Evolutionary conservation across 2,329 filamentous ascomycete genomes (phyloP).

Genomic region (Onygenales sp.): DNA sequence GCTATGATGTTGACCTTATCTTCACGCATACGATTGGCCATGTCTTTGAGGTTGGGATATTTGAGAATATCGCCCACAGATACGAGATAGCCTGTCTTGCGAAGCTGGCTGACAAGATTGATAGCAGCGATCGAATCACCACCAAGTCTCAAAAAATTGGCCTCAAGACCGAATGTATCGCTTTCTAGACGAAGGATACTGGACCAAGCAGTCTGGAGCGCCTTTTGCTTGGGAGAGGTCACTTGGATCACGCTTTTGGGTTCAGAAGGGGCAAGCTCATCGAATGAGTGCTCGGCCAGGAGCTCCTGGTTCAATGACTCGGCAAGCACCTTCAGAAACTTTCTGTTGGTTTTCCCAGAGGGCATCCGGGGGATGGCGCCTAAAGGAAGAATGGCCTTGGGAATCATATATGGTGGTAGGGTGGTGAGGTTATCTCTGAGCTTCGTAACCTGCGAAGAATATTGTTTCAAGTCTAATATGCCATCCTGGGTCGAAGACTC

Average conservation of each 20-base stretch:
- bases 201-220: background rate
- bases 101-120: conserved; percentile 9
- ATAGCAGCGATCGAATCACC: conserved; percentile 15
- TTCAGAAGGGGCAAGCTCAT: conserved; percentile 38
- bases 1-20: background rate
- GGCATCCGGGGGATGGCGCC: background rate
- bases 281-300: conserved; percentile 16
- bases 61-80: conserved; percentile 10
- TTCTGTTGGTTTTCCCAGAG: conserved; percentile 3
- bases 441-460: conserved; percentile 44
- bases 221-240: no score
- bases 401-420: conserved; percentile 24
- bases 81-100: conserved; percentile 7
- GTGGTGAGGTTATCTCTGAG: conserved; percentile 8
- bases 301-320: background rate
- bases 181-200: background rate
- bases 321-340: background rate
- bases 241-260: conserved; percentile 44
- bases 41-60: conserved; percentile 6
- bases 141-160: conserved; percentile 9
- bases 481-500: background rate
- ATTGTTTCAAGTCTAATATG: background rate
- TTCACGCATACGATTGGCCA: conserved; percentile 1
- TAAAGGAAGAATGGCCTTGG: background rate
- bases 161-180: background rate